Base-by-base conservation (phyloP, 495 filamentous ascomycete species). In the Annulohypoxylon maeteangense region DNA sequence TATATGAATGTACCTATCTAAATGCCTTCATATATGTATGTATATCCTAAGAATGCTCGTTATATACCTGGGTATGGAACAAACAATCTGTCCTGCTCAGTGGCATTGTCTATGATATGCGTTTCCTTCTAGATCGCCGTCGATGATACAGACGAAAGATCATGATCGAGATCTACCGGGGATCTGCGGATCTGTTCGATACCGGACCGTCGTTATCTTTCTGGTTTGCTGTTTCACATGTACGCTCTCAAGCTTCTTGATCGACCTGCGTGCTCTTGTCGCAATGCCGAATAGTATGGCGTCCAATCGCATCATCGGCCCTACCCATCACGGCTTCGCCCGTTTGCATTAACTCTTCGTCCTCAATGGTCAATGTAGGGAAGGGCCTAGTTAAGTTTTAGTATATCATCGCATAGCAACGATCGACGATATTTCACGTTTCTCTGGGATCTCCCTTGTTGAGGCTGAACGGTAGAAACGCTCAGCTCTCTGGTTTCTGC, bases 171-270 rank as follows among this genome's bases (percentile, higher is more conserved):
- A 72, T 72, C 70, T 72, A 10, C 60, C 14, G 65, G 11, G 47
- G 53, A 65, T 65, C 70, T 42, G 70, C 31, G 65, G 42, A 72
- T 68, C 65, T 51, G 47, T 62, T 60, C 64, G 70, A 72, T 68
- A 65, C 70, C 70, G 70, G 65, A 11, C 61, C 65, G 65, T 36
- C 32, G 70, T 57, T 32, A 48, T 48, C 29, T 59, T 62, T 65
- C 50, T 57, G 38, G 38, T 60, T 65, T 64, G 7, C 65, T 32
- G 70, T 68, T 72, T 72, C 62, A 66, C 18, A 38, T 63, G 11
- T 31, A 0, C 25, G 23, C 47, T 62, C 71, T 67, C 27, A 50
- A 55, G 67, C 34, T 40, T 48, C 48, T 58, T 62, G 32, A 50
- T 66, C 53, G 42, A 50, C 42, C 23, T 47, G 7, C 31, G 48